phyloP scores from a whole-genome alignment of 1,284 basidiomycete genomes.

The Ganoderma resinaceum region DNA sequence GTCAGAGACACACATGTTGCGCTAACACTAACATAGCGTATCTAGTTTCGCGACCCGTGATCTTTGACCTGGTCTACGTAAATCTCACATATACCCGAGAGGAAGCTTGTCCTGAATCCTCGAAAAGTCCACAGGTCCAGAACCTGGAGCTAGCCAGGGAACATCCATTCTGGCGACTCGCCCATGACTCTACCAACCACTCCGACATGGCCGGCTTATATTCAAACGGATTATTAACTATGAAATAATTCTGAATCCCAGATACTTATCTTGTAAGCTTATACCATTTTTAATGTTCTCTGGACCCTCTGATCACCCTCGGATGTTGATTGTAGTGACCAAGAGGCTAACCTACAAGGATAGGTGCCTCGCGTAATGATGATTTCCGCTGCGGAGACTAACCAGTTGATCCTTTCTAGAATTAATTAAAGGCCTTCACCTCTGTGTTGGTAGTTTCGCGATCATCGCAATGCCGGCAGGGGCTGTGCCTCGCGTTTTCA shows the following conservation, averaged over 20 bases:
- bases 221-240: neutral
- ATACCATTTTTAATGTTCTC: neutral
- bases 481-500: neutral
- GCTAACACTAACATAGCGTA: neutral
- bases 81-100: neutral
- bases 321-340: neutral
- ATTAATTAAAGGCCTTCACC: neutral
- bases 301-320: neutral
- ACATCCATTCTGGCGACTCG: neutral
- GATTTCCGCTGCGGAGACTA: constrained; percentile 1
- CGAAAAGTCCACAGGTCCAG: neutral
- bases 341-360: neutral
- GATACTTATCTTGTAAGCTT: neutral
- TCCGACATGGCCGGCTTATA: neutral
- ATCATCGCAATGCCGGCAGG: neutral
- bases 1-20: neutral
- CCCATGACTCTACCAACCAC: neutral
- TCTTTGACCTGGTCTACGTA: neutral
- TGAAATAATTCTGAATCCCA: neutral
- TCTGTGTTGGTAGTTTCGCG: neutral
- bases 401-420: neutral
- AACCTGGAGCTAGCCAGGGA: neutral
- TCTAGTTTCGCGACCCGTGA: neutral
- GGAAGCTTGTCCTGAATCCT: neutral
- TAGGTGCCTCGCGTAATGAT: neutral